Evolutionary conservation across 768 basidiomycete species (phyloP).

Genomic region (Trametes sanguinea): DNA sequence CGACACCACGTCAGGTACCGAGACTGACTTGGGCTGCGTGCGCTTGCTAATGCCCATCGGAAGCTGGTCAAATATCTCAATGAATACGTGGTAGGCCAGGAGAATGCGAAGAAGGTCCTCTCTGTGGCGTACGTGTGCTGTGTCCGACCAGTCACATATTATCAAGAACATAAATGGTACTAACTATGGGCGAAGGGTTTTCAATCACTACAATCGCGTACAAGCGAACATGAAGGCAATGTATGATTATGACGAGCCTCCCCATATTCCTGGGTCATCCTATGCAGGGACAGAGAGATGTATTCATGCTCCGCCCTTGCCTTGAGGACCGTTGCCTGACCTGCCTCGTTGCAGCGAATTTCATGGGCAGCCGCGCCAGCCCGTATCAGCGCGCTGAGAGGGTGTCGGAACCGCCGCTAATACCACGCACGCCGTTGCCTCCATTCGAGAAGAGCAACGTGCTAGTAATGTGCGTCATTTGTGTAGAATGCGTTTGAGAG

Average conservation of each 20-base stretch:
- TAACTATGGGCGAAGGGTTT: slow-evolving; percentile 57
- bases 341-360: neutral
- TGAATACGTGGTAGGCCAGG: slow-evolving; percentile 90
- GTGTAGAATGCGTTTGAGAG: too few relatives aligned
- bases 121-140: slow-evolving; percentile 80
- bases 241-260: slow-evolving; percentile 26
- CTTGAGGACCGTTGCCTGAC: neutral
- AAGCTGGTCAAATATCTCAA: slow-evolving; percentile 86
- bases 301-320: neutral
- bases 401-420: slow-evolving; percentile 33
- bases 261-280: slow-evolving; percentile 17
- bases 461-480: slow-evolving; percentile 70
- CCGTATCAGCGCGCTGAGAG: neutral
- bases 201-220: slow-evolving; percentile 93
- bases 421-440: slow-evolving; percentile 47
- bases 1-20: slow-evolving; percentile 59
- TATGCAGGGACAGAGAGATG: neutral
- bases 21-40: neutral
- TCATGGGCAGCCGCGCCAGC: neutral
- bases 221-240: slow-evolving; percentile 55
- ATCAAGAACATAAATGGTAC: too few relatives aligned
- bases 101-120: slow-evolving; percentile 88
- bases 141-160: neutral
- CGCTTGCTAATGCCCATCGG: neutral
- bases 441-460: slow-evolving; percentile 96